Evolutionary conservation across 2,329 filamentous ascomycete species (phyloP).

Genomic region (Hypoxylon sp.): DNA sequence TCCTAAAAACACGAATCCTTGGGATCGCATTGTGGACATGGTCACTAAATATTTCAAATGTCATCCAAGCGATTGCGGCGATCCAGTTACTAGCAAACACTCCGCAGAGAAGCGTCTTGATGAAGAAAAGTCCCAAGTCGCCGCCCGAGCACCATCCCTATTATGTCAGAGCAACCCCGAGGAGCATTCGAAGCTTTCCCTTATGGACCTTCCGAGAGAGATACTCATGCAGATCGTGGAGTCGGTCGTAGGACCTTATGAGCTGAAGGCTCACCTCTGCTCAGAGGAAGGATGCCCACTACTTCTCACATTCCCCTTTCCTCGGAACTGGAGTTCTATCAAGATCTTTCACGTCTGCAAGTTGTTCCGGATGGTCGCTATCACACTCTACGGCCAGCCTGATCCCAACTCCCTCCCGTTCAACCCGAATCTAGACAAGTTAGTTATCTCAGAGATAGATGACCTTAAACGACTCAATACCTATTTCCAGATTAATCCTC

Average conservation of each 20-base stretch:
- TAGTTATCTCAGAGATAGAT: background rate
- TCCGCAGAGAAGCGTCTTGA: no score
- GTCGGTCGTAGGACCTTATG: background rate
- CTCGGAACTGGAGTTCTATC: conserved; percentile 3
- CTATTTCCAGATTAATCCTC: no score
- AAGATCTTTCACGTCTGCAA: conserved; percentile 10
- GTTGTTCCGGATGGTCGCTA: background rate
- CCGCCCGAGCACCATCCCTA: no score
- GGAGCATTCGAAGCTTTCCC: background rate
- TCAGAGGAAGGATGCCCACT: background rate
- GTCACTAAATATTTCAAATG: no score
- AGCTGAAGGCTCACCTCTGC: background rate
- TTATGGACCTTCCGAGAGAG: background rate
- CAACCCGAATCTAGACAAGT: conserved; percentile 1
- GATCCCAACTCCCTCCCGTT: background rate
- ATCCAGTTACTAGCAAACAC: no score
- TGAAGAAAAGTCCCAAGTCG: no score
- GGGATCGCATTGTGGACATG: no score
- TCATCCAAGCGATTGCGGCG: no score
- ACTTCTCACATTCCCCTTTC: background rate
- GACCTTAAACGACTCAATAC: no score
- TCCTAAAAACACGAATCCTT: no score
- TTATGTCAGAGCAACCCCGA: no score
- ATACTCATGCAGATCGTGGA: background rate
- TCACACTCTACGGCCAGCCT: conserved; percentile 3